These are phyloP conservation scores for Dryas drummondii DNA, from an alignment of 306 rosid species.

Conservation along the genomic window DNA sequence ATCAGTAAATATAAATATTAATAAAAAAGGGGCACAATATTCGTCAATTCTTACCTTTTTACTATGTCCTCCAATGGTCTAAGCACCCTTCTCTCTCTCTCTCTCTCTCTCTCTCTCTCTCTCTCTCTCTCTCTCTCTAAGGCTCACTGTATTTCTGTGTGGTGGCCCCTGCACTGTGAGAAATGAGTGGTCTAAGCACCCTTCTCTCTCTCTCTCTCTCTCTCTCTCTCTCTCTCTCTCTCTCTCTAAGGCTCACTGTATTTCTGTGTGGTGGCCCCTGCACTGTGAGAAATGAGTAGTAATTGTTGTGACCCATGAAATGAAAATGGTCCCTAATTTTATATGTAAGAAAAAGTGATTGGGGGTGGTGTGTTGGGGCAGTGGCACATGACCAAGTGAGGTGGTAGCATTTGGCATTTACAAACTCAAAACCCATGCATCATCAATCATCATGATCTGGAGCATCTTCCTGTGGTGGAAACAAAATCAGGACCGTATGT, in stretches of 20 bases:
- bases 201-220: slow-evolving; percentile 8
- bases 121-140: not conserved
- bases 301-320: slow-evolving; percentile 8
- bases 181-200: slow-evolving; percentile 4
- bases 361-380: not conserved
- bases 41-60: not conserved
- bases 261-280: slow-evolving; percentile 15
- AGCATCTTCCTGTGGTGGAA: slow-evolving; percentile 35
- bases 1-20: too few species aligned
- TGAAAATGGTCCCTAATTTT: not conserved
- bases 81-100: slow-evolving; percentile 22
- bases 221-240: slow-evolving; percentile 15
- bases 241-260: not conserved
- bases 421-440: slow-evolving; percentile 12
- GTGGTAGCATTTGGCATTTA: too few species aligned
- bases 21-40: too few species aligned
- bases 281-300: not conserved
- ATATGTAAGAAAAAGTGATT: not conserved
- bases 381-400: too few species aligned
- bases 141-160: slow-evolving; percentile 5
- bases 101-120: slow-evolving; percentile 6
- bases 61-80: slow-evolving; percentile 10
- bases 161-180: too few species aligned
- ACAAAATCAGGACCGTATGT: slow-evolving; percentile 22
- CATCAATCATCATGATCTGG: not conserved